These are phyloP conservation scores for Herpetomonas samuelpessoai DNA, from an alignment of 208 protist species.

Conservation along the genomic window DNA sequence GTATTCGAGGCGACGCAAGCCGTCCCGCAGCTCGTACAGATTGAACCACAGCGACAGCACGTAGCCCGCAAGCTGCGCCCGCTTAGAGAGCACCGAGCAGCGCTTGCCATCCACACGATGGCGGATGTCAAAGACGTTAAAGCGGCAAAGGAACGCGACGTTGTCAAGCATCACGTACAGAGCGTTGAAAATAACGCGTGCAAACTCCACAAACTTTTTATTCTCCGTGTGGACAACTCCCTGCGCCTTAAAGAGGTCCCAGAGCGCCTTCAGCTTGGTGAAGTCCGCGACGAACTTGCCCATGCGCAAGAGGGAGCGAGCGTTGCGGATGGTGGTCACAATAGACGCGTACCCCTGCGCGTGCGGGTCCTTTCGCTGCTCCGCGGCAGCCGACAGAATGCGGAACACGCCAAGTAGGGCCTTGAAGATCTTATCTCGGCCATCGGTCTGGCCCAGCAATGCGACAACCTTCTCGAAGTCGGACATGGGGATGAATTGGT, in stretches of 20 bases:
- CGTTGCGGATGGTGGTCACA: constrained; percentile 16
- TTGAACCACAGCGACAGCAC: constrained; percentile 26
- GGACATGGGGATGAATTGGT: constrained; percentile 3
- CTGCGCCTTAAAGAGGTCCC: constrained; percentile 32
- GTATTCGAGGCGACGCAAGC: constrained; percentile 22
- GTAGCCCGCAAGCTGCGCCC: constrained; percentile 34
- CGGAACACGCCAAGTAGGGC: constrained; percentile 27
- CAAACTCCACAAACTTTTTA: constrained; percentile 54
- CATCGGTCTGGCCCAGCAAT: constrained; percentile 38
- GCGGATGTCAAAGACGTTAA: constrained; percentile 6
- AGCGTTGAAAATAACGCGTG: constrained; percentile 29
- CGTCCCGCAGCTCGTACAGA: constrained; percentile 41
- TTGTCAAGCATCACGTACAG: constrained; percentile 51
- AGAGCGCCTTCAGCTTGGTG: constrained; percentile 32
- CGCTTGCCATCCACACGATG: background rate
- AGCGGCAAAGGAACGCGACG: constrained; percentile 25
- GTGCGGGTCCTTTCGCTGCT: background rate
- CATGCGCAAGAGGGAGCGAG: constrained; percentile 46
- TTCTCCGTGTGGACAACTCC: constrained; percentile 27
- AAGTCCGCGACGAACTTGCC: constrained; percentile 38
- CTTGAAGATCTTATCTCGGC: constrained; percentile 62
- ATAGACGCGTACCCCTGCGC: background rate
- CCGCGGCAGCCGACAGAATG: constrained; percentile 9
- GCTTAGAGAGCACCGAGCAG: constrained; percentile 1
- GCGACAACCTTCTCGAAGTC: constrained; percentile 12